Conservation (phyloP, 441 rosid species). For the Melastoma candidum region DNA sequence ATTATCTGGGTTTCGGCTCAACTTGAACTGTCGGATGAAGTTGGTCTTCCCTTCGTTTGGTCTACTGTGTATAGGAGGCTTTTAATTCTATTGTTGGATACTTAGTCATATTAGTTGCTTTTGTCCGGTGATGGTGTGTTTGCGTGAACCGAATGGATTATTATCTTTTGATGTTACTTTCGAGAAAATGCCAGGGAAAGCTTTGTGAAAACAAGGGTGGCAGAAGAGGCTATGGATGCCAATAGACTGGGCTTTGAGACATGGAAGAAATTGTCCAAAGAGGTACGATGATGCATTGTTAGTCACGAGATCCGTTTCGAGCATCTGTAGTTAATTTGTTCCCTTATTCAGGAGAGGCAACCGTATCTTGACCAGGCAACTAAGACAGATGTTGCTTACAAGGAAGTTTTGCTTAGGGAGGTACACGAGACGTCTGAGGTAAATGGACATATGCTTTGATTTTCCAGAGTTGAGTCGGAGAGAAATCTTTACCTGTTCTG, state of each 20-base stretch:
- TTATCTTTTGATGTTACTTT: too few relatives aligned
- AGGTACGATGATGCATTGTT: slow-evolving; percentile 27
- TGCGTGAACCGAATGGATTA: too few relatives aligned
- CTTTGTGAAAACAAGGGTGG: too few relatives aligned
- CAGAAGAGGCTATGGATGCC: slow-evolving; percentile 6
- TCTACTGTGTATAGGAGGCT: too few relatives aligned
- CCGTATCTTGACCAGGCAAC: slow-evolving; percentile 32
- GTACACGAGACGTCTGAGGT: slow-evolving; percentile 29
- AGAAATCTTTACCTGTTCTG: too few relatives aligned
- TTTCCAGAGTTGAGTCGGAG: too few relatives aligned
- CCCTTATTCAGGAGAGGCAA: slow-evolving; percentile 33
- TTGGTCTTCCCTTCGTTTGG: too few relatives aligned
- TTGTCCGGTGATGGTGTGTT: background rate
- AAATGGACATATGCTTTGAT: background rate
- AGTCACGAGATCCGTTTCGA: background rate
- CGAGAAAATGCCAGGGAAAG: too few relatives aligned
- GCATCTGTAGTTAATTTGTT: background rate
- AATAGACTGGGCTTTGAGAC: slow-evolving; percentile 38
- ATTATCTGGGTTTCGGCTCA: too few relatives aligned
- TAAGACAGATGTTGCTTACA: slow-evolving; percentile 29
- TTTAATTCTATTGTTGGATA: too few relatives aligned
- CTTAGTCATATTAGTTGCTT: too few relatives aligned
- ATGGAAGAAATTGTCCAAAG: slow-evolving; percentile 54
- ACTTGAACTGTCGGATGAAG: too few relatives aligned
- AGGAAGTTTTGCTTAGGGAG: slow-evolving; percentile 27